Evolutionary conservation across 805 yeast species (phyloP).

Genomic region (Metschnikowia gelsemii): DNA sequence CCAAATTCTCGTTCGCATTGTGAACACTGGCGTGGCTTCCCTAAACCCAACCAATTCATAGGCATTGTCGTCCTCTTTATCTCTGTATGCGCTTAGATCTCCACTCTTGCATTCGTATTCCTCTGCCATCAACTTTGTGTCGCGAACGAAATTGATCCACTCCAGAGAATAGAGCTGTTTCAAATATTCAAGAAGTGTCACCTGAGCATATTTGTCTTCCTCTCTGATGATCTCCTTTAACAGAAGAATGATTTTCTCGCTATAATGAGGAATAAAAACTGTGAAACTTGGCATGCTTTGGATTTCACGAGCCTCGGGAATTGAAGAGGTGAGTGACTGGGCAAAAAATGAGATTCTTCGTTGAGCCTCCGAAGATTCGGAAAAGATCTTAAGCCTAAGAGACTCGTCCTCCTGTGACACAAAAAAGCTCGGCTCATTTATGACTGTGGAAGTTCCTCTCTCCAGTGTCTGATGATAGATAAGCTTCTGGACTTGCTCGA

Average conservation of each 20-base stretch:
- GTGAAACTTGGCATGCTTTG: slow-evolving; percentile 20
- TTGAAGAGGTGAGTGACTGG: slow-evolving; percentile 82
- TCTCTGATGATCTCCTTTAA: slow-evolving; percentile 94
- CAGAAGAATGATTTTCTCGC: slow-evolving; percentile 91
- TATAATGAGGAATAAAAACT: slow-evolving; percentile 92
- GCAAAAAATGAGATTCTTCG: slow-evolving; percentile 87
- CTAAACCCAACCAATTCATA: slow-evolving; percentile 97
- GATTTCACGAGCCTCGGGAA: slow-evolving; percentile 58
- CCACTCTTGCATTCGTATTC: slow-evolving; percentile 42
- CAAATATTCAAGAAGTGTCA: slow-evolving; percentile 88
- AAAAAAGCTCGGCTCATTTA: slow-evolving; percentile 68
- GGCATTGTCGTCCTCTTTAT: slow-evolving; percentile 63
- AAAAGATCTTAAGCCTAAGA: slow-evolving; percentile 55
- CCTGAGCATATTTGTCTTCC: slow-evolving; percentile 94
- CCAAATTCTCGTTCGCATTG: slow-evolving; percentile 96
- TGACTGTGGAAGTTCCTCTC: slow-evolving; percentile 24
- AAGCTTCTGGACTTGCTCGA: slow-evolving; percentile 68
- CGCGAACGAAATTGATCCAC: slow-evolving; percentile 97
- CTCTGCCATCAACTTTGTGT: slow-evolving; percentile 91
- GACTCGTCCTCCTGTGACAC: slow-evolving; percentile 79
- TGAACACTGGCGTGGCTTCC: slow-evolving; percentile 95
- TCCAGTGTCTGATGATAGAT: slow-evolving; percentile 55
- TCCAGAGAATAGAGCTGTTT: slow-evolving; percentile 95
- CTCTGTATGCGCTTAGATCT: slow-evolving; percentile 3
- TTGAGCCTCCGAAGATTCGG: slow-evolving; percentile 71